Conservation (phyloP, 2,329 filamentous ascomycete genomes). For the Ramularia endophylla region DNA sequence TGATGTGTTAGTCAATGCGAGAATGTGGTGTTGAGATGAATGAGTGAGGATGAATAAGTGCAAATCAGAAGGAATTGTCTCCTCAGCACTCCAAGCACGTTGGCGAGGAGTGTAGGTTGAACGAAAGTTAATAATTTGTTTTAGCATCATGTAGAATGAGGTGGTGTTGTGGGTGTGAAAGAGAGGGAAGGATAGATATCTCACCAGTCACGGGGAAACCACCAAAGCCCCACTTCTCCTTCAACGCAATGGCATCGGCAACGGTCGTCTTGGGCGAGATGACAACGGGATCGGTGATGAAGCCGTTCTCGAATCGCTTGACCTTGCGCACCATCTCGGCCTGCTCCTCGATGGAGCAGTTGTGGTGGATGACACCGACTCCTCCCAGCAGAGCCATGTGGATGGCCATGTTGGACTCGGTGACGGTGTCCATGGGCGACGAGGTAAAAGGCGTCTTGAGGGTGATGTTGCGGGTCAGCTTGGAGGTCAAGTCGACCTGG, state of each 20-base stretch:
- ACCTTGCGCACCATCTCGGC: constrained; percentile 99
- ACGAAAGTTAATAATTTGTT: constrained; percentile 96
- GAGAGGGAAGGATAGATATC: constrained; percentile 36
- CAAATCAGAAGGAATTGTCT: constrained; percentile 29
- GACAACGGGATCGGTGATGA: constrained; percentile 93
- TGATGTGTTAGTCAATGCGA: constrained; percentile 6
- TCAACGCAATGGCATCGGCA: constrained; percentile 82
- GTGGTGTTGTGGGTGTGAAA: constrained; percentile 12
- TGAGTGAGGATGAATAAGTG: too few relatives aligned
- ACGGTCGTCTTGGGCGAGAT: constrained; percentile 83
- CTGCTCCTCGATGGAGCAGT: constrained; percentile 95
- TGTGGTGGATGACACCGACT: constrained; percentile 96
- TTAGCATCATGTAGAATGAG: constrained; percentile 62
- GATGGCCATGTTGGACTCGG: constrained; percentile 99
- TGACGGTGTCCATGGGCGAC: constrained; percentile 99
- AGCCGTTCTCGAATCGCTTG: constrained; percentile 98
- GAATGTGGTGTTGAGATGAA: background rate
- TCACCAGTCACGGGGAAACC: constrained; percentile 98
- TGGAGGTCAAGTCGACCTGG: constrained; percentile 80
- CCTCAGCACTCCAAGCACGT: constrained; percentile 30
- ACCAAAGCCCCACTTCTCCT: constrained; percentile 98
- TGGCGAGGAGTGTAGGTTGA: constrained; percentile 77
- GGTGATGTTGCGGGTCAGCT: constrained; percentile 89
- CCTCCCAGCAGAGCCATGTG: constrained; percentile 88
- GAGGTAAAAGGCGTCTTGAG: constrained; percentile 97